Evolutionary conservation across 495 filamentous ascomycete species (phyloP).

Genomic region (Annulohypoxylon stygium): DNA sequence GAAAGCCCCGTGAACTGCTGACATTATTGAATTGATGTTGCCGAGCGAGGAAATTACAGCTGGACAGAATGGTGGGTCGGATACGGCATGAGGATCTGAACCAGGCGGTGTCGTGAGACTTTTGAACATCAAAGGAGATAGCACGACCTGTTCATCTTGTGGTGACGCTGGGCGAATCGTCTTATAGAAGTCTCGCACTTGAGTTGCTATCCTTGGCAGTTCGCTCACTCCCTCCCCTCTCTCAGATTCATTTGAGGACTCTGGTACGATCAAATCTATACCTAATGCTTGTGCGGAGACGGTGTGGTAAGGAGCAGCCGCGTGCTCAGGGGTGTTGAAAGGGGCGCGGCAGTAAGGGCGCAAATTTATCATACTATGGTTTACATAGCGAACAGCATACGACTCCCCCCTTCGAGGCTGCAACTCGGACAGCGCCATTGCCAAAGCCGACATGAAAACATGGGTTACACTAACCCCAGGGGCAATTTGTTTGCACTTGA

Average conservation of each 20-base stretch:
- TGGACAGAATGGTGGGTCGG: conserved; percentile 32
- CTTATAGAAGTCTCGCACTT: conserved; percentile 38
- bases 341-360: conserved; percentile 45
- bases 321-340: conserved; percentile 46
- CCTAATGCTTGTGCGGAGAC: conserved; percentile 40
- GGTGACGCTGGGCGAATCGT: conserved; percentile 24
- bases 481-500: conserved; percentile 39
- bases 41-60: conserved; percentile 38
- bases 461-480: conserved; percentile 52
- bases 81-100: conserved; percentile 31
- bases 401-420: conserved; percentile 29
- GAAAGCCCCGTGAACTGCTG: conserved; percentile 17
- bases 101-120: conserved; percentile 14
- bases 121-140: conserved; percentile 35
- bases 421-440: conserved; percentile 45
- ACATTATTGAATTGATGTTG: conserved; percentile 30
- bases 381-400: conserved; percentile 46
- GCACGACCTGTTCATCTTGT: conserved; percentile 21
- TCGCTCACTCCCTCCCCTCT: neutral
- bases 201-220: conserved; percentile 6
- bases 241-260: neutral
- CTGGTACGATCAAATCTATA: conserved; percentile 36
- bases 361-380: conserved; percentile 53
- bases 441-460: conserved; percentile 53
- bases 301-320: conserved; percentile 52